These are phyloP conservation scores for Epichloe typhina DNA, from an alignment of 2,329 filamentous ascomycete genomes.

Conservation along the genomic window DNA sequence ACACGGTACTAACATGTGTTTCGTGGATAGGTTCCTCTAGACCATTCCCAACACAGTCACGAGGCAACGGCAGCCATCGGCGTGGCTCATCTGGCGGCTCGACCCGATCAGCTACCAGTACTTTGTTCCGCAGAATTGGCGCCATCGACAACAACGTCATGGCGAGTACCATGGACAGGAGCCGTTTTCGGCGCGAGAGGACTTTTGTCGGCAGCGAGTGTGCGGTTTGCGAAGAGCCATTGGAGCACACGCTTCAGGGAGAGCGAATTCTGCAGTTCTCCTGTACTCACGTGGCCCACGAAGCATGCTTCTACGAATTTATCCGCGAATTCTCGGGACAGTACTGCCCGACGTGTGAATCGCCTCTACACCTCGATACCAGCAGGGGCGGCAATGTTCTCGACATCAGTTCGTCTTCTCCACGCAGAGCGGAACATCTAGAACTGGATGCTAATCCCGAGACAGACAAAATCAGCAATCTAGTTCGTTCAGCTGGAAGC, in stretches of 20 bases:
- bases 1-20: too few relatives aligned
- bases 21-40: not conserved
- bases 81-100: constrained; percentile 22
- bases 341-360: constrained; percentile 87
- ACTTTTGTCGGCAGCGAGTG: constrained; percentile 94
- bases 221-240: constrained; percentile 88
- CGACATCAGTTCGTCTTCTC: constrained; percentile 56
- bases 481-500: constrained; percentile 66
- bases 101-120: constrained; percentile 19
- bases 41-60: constrained; percentile 15
- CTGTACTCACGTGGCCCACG: constrained; percentile 92
- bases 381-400: constrained; percentile 86
- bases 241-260: constrained; percentile 88
- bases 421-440: constrained; percentile 9
- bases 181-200: constrained; percentile 70
- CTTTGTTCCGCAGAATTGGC: constrained; percentile 21
- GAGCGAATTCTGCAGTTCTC: constrained; percentile 93
- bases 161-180: constrained; percentile 49
- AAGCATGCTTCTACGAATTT: constrained; percentile 98
- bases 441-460: constrained; percentile 13
- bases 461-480: constrained; percentile 84
- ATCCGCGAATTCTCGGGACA: constrained; percentile 91
- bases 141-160: constrained; percentile 29
- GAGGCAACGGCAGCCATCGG: constrained; percentile 14
- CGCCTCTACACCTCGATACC: constrained; percentile 81